These are phyloP conservation scores for Penicillium sp. DNA, from an alignment of 2,329 filamentous ascomycete species.

Conservation along the genomic window DNA sequence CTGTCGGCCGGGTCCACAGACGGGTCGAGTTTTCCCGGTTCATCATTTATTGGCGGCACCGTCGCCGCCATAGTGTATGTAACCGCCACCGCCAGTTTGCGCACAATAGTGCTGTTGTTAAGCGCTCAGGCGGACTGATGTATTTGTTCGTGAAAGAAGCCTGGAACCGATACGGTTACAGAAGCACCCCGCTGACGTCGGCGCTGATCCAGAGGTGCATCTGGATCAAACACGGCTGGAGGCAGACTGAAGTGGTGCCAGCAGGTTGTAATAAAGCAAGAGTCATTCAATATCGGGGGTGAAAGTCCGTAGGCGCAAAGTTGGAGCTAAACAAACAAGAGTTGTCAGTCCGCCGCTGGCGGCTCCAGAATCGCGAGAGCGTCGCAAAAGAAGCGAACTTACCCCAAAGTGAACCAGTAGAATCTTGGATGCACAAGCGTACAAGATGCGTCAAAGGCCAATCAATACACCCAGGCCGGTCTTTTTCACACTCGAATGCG, in stretches of 20 bases:
- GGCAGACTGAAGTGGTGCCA: background rate
- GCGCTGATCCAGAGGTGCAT: slow-evolving; percentile 24
- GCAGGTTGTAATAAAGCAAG: background rate
- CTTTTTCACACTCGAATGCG: slow-evolving; percentile 32
- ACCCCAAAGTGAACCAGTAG: slow-evolving; percentile 9
- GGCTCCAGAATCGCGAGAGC: slow-evolving; percentile 16
- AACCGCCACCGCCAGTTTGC: slow-evolving; percentile 40
- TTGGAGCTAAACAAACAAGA: slow-evolving; percentile 18
- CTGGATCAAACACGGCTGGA: slow-evolving; percentile 15
- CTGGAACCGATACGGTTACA: slow-evolving; percentile 29
- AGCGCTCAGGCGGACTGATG: slow-evolving; percentile 7
- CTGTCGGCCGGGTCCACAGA: slow-evolving; percentile 38
- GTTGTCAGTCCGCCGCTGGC: slow-evolving; percentile 17
- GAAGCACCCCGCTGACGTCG: slow-evolving; percentile 29
- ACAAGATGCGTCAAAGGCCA: slow-evolving; percentile 29
- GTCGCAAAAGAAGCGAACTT: slow-evolving; percentile 19
- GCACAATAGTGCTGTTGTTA: slow-evolving; percentile 8
- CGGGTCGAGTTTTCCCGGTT: slow-evolving; percentile 31
- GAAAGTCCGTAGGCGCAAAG: slow-evolving; percentile 14
- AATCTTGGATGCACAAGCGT: slow-evolving; percentile 14
- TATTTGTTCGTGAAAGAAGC: slow-evolving; percentile 16
- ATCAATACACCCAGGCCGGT: slow-evolving; percentile 12
- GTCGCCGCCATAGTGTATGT: slow-evolving; percentile 42
- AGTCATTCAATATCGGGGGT: background rate
- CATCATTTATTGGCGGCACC: slow-evolving; percentile 39